These are phyloP conservation scores for Capronia americana DNA, from an alignment of 2,329 filamentous ascomycete species.

Conservation along the genomic window DNA sequence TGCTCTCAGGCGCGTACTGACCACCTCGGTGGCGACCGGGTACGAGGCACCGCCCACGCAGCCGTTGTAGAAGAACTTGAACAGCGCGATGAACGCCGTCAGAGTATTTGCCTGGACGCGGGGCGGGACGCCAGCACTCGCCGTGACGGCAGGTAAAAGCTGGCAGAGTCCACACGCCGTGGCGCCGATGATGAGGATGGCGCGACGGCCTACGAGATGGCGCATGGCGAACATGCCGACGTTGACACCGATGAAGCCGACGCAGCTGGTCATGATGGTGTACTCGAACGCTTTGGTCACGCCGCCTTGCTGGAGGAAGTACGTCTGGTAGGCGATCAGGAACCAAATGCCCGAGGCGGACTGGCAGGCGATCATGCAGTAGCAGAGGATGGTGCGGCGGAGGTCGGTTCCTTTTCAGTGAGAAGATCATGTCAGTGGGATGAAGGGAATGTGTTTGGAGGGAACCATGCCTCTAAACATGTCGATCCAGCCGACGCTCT, in stretches of 20 bases:
- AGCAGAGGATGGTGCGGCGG: constrained; percentile 59
- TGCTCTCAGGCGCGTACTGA: constrained; percentile 44
- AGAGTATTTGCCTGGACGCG: constrained; percentile 41
- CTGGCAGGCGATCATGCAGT: constrained; percentile 56
- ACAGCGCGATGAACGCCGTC: constrained; percentile 46
- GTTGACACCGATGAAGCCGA: constrained; percentile 58
- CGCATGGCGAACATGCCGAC: constrained; percentile 58
- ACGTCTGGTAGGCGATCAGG: constrained; percentile 58
- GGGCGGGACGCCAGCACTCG: constrained; percentile 37
- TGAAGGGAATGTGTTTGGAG: not conserved
- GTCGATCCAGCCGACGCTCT: constrained; percentile 28
- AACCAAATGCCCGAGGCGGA: constrained; percentile 57
- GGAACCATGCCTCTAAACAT: constrained; percentile 31
- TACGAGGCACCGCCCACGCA: constrained; percentile 45
- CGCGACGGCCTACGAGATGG: constrained; percentile 54
- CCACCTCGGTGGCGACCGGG: constrained; percentile 42
- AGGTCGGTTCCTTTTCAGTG: constrained; percentile 51
- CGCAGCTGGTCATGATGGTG: constrained; percentile 58
- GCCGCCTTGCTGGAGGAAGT: constrained; percentile 48
- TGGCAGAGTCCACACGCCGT: constrained; percentile 54
- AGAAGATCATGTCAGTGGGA: constrained; percentile 7
- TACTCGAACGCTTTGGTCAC: constrained; percentile 57
- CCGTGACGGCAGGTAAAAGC: constrained; percentile 53
- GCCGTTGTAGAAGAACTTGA: constrained; percentile 47
- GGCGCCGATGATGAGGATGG: constrained; percentile 57